Conservation (phyloP, 306 rosid species). For the Cucumis melo region DNA sequence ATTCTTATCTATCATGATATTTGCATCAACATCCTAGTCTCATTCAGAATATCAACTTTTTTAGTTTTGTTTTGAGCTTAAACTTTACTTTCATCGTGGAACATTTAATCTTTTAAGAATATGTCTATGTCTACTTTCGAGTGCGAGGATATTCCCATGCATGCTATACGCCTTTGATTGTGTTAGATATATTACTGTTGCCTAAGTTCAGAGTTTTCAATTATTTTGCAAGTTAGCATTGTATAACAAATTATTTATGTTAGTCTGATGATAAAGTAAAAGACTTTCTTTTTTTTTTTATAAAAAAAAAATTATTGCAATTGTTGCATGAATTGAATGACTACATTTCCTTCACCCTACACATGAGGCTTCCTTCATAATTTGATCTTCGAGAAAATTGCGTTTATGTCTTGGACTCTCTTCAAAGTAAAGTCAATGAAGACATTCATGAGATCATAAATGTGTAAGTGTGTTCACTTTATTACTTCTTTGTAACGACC, state of each 20-base stretch:
- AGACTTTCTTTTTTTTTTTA: no score
- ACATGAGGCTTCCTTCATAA: neutral
- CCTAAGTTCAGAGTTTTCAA: neutral
- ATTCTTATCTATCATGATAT: neutral
- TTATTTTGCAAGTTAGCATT: neutral
- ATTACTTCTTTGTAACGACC: no score
- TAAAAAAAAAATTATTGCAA: neutral
- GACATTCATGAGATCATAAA: no score
- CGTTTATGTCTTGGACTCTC: no score
- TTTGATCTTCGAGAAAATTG: no score
- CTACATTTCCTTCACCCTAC: neutral
- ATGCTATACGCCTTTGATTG: neutral
- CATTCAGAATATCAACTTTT: neutral
- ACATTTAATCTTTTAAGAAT: conserved; percentile 48
- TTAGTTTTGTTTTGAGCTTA: neutral
- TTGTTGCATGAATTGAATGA: neutral
- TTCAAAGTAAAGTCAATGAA: no score
- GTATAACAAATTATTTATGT: neutral
- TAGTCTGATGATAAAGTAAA: no score
- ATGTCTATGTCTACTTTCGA: conserved; percentile 69
- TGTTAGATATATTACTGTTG: neutral
- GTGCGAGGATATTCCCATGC: conserved; percentile 66
- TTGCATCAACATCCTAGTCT: neutral
- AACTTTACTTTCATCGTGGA: conserved; percentile 1
- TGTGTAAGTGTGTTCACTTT: no score